phyloP scores from a whole-genome alignment of 805 yeast genomes.

The Yarrowia porcina region DNA sequence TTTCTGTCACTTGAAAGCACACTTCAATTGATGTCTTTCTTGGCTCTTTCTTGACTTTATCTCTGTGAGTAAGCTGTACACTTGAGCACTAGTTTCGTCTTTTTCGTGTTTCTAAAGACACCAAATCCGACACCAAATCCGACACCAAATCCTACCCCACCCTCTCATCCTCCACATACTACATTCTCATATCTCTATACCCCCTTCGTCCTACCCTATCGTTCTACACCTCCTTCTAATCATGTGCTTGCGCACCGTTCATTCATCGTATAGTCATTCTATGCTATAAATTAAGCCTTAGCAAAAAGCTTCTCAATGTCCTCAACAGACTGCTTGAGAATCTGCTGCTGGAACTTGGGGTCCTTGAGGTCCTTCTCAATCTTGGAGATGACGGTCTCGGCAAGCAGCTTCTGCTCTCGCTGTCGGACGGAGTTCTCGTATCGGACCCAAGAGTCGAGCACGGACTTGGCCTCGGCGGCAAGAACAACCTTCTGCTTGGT shows the following conservation, averaged over 20 bases:
- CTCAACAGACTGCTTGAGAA: slow-evolving; percentile 84
- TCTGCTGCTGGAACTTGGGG: slow-evolving; percentile 90
- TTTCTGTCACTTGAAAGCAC: too few relatives aligned
- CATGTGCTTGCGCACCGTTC: slow-evolving; percentile 2
- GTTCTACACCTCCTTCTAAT: background rate
- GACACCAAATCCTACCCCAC: too few relatives aligned
- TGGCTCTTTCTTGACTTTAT: too few relatives aligned
- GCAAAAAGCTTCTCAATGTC: slow-evolving; percentile 65
- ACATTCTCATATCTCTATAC: too few relatives aligned
- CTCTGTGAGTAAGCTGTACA: too few relatives aligned
- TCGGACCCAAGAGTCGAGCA: slow-evolving; percentile 98
- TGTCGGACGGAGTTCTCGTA: slow-evolving; percentile 95
- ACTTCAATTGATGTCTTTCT: too few relatives aligned
- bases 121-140: too few relatives aligned
- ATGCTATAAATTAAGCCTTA: slow-evolving; percentile 26
- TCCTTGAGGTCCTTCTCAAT: slow-evolving; percentile 79
- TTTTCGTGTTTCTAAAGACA: too few relatives aligned
- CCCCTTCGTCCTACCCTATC: too few relatives aligned
- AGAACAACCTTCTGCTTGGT: slow-evolving; percentile 86
- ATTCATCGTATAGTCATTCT: slow-evolving; percentile 26
- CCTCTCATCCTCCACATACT: too few relatives aligned
- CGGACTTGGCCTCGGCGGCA: slow-evolving; percentile 87
- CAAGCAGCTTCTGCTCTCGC: slow-evolving; percentile 89
- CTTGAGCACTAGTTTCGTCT: too few relatives aligned
- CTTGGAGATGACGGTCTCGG: slow-evolving; percentile 80